Conservation (phyloP, 306 rosid species). For the Hippophae tibetana region DNA sequence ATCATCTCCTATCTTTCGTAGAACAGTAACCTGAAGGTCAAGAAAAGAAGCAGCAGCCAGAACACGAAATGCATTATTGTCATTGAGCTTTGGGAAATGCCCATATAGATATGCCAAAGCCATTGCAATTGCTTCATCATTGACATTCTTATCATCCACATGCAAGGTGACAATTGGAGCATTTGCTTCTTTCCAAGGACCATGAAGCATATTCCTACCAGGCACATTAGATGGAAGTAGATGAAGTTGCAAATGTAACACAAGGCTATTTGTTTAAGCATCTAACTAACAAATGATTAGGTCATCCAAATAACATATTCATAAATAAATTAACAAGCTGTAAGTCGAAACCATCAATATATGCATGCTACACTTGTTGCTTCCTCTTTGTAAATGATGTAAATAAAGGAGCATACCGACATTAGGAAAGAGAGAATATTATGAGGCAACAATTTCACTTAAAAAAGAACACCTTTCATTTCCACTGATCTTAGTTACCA, state of each 20-base stretch:
- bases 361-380: no score
- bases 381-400: no score
- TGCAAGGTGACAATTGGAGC: slow-evolving; percentile 64
- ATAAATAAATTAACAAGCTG: neutral
- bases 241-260: neutral
- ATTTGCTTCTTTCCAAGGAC: slow-evolving; percentile 98
- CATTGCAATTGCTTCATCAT: slow-evolving; percentile 73
- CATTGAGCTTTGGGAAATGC: slow-evolving; percentile 84
- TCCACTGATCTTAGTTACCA: no score
- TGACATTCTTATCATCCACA: slow-evolving; percentile 86
- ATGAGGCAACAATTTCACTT: no score
- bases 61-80: slow-evolving; percentile 87
- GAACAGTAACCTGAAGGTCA: slow-evolving; percentile 74
- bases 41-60: slow-evolving; percentile 97
- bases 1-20: neutral
- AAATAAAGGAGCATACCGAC: no score
- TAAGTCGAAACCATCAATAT: neutral
- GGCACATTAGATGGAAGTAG: slow-evolving; percentile 6
- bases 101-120: slow-evolving; percentile 91
- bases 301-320: neutral
- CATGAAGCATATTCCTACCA: slow-evolving; percentile 94
- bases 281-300: slow-evolving; percentile 1
- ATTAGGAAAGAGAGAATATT: no score
- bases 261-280: neutral
- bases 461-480: no score